Percentiles rank a stretch among this genome's conserved stretches.
These are phyloP conservation scores for Debaryomycetaceae sp. DNA, from an alignment of 1,139 yeast genomes.

Conservation along the genomic window DNA sequence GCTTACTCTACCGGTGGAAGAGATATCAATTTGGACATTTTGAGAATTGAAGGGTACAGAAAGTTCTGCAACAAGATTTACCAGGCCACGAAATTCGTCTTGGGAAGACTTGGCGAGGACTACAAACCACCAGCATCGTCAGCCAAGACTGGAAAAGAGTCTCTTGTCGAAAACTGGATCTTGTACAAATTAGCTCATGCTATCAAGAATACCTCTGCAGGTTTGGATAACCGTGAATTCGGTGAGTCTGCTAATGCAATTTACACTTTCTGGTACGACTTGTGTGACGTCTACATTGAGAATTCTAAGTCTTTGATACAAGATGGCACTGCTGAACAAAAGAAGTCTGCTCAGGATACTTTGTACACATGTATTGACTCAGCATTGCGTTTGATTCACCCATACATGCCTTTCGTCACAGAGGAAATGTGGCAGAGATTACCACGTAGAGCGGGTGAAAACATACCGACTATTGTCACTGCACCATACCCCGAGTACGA, in stretches of 20 bases:
- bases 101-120: slow-evolving; percentile 88
- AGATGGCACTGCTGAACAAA: slow-evolving; percentile 84
- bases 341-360: slow-evolving; percentile 89
- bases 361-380: slow-evolving; percentile 90
- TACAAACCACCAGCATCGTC: slow-evolving; percentile 72
- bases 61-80: slow-evolving; percentile 99
- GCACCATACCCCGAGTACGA: slow-evolving; percentile 76
- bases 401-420: slow-evolving; percentile 95
- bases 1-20: slow-evolving; percentile 99
- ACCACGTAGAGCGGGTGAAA: slow-evolving; percentile 79
- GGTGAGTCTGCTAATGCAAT: slow-evolving; percentile 82
- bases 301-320: slow-evolving; percentile 89
- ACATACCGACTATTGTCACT: slow-evolving; percentile 66
- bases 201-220: slow-evolving; percentile 59
- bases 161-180: slow-evolving; percentile 96
- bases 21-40: slow-evolving; percentile 92
- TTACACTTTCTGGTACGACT: slow-evolving; percentile 93
- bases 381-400: slow-evolving; percentile 89
- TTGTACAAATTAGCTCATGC: slow-evolving; percentile 78
- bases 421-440: slow-evolving; percentile 99
- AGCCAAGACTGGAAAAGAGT: slow-evolving; percentile 71
- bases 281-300: slow-evolving; percentile 97
- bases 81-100: slow-evolving; percentile 96
- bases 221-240: slow-evolving; percentile 83
- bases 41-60: slow-evolving; percentile 98